A percentile compares a stretch with the other conserved stretches of the same genome.
Evolutionary conservation across 352 stramenopile species (phyloP).

Genomic region (Heterotrichella gracilis): DNA sequence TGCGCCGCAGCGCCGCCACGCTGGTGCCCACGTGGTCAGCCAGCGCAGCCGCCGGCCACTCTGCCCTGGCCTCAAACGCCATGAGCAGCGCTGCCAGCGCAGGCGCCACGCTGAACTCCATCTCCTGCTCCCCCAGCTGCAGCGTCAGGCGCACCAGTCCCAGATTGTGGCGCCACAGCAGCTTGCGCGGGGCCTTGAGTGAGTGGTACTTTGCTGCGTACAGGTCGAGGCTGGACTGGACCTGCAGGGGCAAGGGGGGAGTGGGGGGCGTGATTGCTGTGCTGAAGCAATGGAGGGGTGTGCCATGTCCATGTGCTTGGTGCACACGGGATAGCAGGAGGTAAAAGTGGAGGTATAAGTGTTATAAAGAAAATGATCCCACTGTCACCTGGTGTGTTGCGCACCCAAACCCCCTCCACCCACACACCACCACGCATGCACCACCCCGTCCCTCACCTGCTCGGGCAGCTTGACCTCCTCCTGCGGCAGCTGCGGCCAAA

Average conservation of each 20-base stretch:
- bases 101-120: constrained; percentile 49
- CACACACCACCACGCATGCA: no score
- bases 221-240: no score
- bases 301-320: constrained; percentile 44
- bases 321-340: constrained; percentile 41
- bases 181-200: constrained; percentile 57
- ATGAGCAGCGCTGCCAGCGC: constrained; percentile 63
- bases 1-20: constrained; percentile 26
- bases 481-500: constrained; percentile 69
- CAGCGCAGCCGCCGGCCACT: constrained; percentile 28
- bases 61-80: constrained; percentile 53
- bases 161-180: constrained; percentile 61
- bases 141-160: constrained; percentile 51
- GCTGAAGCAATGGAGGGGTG: no score
- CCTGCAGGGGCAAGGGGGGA: no score
- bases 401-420: no score
- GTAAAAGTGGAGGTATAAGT: no score
- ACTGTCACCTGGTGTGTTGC: no score
- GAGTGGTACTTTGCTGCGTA: constrained; percentile 59
- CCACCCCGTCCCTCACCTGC: no score
- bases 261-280: no score
- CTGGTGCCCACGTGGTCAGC: constrained; percentile 25
- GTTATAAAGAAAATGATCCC: no score
- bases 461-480: constrained; percentile 53
- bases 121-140: constrained; percentile 41